Evolutionary conservation across 2,329 filamentous ascomycete genomes (phyloP).

Genomic region (Trichoderma hamatum): DNA sequence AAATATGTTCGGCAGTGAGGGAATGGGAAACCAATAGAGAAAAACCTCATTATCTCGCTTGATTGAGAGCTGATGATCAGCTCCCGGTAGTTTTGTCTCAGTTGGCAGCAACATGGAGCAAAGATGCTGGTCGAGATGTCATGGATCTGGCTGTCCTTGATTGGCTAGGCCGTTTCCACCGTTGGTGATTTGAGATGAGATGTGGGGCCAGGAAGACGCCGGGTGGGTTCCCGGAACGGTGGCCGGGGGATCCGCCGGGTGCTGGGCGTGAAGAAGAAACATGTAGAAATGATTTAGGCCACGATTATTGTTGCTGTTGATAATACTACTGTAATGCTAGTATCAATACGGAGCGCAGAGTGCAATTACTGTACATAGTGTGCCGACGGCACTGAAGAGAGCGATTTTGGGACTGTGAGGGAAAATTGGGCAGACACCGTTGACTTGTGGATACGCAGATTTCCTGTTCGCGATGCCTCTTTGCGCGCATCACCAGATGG

Average conservation of each 20-base stretch:
- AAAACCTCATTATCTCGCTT: constrained; percentile 13
- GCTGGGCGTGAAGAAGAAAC: no score
- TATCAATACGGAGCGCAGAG: background rate
- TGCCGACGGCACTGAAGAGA: background rate
- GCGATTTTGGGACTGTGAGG: no score
- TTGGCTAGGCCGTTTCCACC: background rate
- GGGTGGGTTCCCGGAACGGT: constrained; percentile 14
- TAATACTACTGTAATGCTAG: background rate
- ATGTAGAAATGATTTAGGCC: background rate
- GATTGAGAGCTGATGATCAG: constrained; percentile 15
- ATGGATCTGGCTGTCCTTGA: background rate
- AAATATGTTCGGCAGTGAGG: background rate
- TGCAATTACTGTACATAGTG: background rate
- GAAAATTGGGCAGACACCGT: background rate
- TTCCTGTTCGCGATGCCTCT: background rate
- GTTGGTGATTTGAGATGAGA: constrained; percentile 6
- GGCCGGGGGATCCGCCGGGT: constrained; percentile 9
- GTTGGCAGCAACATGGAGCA: no score
- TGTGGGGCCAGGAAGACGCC: background rate
- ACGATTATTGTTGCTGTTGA: background rate
- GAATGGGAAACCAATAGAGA: background rate
- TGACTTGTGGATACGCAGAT: background rate
- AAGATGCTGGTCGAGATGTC: background rate
- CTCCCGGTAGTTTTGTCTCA: background rate
- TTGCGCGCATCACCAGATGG: background rate